Evolutionary conservation across 2,329 filamentous ascomycete genomes (phyloP).

Genomic region (Sporothrix schenckii): DNA sequence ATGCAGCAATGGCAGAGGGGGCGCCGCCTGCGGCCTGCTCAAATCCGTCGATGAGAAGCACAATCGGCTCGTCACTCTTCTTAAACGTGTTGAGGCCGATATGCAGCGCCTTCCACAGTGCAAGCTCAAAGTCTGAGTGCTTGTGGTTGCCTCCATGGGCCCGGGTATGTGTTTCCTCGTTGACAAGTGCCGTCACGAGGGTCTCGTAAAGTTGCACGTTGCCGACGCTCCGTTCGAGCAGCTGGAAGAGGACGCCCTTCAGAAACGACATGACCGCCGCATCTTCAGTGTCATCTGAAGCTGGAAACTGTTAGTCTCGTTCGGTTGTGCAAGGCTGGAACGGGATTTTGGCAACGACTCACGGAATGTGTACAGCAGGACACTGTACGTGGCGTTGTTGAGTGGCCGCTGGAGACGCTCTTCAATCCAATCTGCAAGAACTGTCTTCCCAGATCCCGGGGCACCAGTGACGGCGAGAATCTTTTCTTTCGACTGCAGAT

Average conservation of each 20-base stretch:
- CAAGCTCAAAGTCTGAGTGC: slow-evolving; percentile 35
- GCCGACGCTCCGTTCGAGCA: slow-evolving; percentile 47
- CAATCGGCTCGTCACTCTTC: slow-evolving; percentile 41
- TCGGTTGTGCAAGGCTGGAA: neutral
- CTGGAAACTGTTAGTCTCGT: slow-evolving; percentile 31
- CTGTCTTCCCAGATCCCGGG: slow-evolving; percentile 83
- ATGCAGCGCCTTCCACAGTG: slow-evolving; percentile 45
- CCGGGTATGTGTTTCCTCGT: neutral
- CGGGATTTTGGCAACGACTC: slow-evolving; percentile 31
- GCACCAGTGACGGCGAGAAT: slow-evolving; percentile 61
- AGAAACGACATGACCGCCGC: slow-evolving; percentile 43
- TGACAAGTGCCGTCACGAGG: slow-evolving; percentile 39
- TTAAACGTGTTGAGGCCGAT: slow-evolving; percentile 41
- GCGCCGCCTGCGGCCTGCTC: slow-evolving; percentile 42
- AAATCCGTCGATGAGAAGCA: slow-evolving; percentile 46
- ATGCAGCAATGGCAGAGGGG: slow-evolving; percentile 36
- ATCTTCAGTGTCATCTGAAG: slow-evolving; percentile 42
- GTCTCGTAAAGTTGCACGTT: slow-evolving; percentile 44
- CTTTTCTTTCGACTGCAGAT: slow-evolving; percentile 44
- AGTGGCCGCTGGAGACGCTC: slow-evolving; percentile 47
- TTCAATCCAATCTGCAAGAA: slow-evolving; percentile 63
- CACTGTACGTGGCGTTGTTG: slow-evolving; percentile 43
- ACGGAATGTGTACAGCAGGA: slow-evolving; percentile 47
- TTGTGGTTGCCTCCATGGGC: neutral
- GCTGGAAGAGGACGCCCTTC: slow-evolving; percentile 46